These are phyloP conservation scores for Cadophora malorum DNA, from an alignment of 2,329 filamentous ascomycete species.

Conservation along the genomic window DNA sequence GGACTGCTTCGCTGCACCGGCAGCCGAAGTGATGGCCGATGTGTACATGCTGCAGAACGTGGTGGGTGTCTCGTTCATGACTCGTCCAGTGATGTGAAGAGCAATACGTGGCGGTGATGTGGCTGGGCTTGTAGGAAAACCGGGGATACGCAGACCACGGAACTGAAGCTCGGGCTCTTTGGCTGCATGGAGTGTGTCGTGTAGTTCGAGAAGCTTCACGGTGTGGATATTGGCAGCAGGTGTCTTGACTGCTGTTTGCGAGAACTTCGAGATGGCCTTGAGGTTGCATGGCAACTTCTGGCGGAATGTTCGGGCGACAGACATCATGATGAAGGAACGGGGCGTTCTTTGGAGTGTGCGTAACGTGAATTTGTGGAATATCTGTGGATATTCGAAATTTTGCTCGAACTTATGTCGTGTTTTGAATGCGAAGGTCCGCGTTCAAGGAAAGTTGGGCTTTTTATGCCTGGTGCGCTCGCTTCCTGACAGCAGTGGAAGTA, in stretches of 20 bases:
- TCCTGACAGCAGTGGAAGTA: background rate
- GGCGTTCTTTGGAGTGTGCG: background rate
- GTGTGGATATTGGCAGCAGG: background rate
- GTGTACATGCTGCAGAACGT: background rate
- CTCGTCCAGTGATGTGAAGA: background rate
- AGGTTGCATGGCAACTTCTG: background rate
- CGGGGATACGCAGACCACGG: background rate
- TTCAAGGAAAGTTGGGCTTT: background rate
- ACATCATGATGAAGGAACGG: conserved; percentile 6
- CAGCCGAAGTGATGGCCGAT: background rate
- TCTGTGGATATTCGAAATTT: background rate
- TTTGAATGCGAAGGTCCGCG: background rate
- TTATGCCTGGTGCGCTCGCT: background rate
- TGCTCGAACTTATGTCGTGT: background rate
- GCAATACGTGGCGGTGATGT: background rate
- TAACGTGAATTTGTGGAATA: background rate
- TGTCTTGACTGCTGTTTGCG: background rate
- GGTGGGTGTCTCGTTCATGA: background rate
- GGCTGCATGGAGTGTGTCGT: background rate
- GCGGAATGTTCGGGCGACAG: background rate
- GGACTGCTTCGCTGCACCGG: background rate
- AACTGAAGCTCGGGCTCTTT: background rate
- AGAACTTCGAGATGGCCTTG: background rate
- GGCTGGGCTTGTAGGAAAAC: background rate
- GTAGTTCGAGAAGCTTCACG: background rate